These are phyloP conservation scores for Bocquillonia castaneifolia DNA, from an alignment of 441 rosid species.

Conservation along the genomic window DNA sequence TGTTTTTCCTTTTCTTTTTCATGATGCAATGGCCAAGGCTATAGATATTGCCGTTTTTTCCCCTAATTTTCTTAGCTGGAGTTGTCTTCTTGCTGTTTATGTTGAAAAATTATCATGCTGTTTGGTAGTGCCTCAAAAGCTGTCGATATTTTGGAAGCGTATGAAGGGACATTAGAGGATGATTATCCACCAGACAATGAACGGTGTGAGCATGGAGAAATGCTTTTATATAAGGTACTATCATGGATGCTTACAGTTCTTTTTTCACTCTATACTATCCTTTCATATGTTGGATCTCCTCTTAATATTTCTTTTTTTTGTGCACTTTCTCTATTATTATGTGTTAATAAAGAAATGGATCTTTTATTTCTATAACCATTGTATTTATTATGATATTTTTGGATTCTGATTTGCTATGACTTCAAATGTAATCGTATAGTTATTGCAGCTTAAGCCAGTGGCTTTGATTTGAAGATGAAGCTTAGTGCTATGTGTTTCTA, in stretches of 20 bases:
- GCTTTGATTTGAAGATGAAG: not conserved
- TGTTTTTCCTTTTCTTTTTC: not conserved
- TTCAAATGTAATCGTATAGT: not conserved
- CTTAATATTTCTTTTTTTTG: not conserved
- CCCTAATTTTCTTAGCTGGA: not conserved
- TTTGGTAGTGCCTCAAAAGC: conserved; percentile 76
- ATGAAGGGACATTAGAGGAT: conserved; percentile 98
- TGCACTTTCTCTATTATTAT: not conserved
- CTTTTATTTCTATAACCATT: not conserved
- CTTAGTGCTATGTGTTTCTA: not conserved
- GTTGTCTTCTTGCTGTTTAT: conserved; percentile 5
- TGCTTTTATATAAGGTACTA: conserved; percentile 94
- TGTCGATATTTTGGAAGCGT: conserved; percentile 96
- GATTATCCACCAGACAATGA: conserved; percentile 98
- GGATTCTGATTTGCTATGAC: not conserved
- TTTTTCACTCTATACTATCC: not conserved
- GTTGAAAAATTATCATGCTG: conserved; percentile 20
- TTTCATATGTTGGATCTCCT: not conserved
- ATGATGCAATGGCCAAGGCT: not conserved
- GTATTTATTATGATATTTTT: not conserved
- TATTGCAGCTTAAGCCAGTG: not conserved
- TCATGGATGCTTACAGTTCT: conserved; percentile 5
- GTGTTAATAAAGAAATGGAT: too few species aligned
- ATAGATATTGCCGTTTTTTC: not conserved
- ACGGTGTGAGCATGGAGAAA: conserved; percentile 95